Percentiles rank a stretch among this genome's conserved stretches.
Evolutionary conservation across 352 stramenopile species (phyloP).

Genomic region (Stramenopiles sp.): DNA sequence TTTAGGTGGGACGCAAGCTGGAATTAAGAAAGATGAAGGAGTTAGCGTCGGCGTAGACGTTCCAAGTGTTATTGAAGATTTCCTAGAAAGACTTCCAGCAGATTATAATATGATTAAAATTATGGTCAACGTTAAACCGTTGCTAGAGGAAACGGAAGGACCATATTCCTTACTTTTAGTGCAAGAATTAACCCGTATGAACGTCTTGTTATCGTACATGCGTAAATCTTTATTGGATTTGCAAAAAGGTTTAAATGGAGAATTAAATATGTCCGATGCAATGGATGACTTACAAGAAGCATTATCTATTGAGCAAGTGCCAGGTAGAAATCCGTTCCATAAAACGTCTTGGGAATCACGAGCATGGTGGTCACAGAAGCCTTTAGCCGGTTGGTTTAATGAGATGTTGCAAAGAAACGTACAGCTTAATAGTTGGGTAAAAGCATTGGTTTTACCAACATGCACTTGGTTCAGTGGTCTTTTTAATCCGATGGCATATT

Average conservation of each 20-base stretch:
- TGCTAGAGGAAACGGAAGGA: conserved; percentile 52
- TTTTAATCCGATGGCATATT: conserved; percentile 84
- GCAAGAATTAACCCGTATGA: conserved; percentile 83
- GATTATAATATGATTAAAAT: conserved; percentile 76
- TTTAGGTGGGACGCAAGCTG: conserved; percentile 28
- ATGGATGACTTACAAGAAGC: conserved; percentile 78
- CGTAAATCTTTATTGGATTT: conserved; percentile 63
- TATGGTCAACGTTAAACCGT: conserved; percentile 48
- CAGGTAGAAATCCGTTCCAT: conserved; percentile 76
- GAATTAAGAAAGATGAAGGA: conserved; percentile 37
- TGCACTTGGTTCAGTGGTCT: conserved; percentile 80
- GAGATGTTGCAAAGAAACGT: conserved; percentile 75
- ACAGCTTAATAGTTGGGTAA: conserved; percentile 60
- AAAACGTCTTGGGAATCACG: conserved; percentile 74
- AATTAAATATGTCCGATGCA: conserved; percentile 76
- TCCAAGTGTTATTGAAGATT: conserved; percentile 46
- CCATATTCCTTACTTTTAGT: conserved; percentile 80
- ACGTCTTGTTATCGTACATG: conserved; percentile 70
- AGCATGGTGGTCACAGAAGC: conserved; percentile 81
- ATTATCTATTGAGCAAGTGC: conserved; percentile 75
- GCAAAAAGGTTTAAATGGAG: conserved; percentile 81
- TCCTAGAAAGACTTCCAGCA: conserved; percentile 60
- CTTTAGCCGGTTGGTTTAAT: conserved; percentile 60
- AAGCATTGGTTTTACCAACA: conserved; percentile 62
- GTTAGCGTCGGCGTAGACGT: conserved; percentile 25